These are phyloP conservation scores for Paramecium octaurelia DNA, from an alignment of 73 alveolate genomes.

Conservation along the genomic window DNA sequence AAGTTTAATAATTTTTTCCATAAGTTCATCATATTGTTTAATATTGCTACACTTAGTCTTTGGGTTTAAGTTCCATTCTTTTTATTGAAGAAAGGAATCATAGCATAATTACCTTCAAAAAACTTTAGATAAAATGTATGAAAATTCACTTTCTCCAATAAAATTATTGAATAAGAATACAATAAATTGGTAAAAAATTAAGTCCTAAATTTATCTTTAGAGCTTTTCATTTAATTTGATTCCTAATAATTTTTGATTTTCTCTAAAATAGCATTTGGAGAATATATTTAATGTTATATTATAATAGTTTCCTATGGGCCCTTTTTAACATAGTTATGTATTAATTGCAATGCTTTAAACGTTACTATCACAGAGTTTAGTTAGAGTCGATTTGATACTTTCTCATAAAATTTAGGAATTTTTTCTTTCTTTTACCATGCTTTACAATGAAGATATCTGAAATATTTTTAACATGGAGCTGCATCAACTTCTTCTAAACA, in stretches of 20 bases:
- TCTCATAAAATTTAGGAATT: constrained; percentile 42
- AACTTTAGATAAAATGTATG: not conserved
- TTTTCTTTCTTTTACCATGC: constrained; percentile 60
- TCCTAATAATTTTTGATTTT: not conserved
- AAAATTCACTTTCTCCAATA: constrained; percentile 39
- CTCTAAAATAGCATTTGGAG: not conserved
- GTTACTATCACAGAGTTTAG: constrained; percentile 31
- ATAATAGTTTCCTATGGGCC: constrained; percentile 41
- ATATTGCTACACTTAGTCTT: not conserved
- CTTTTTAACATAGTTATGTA: constrained; percentile 48
- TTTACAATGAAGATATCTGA: constrained; percentile 1
- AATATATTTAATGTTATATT: not conserved
- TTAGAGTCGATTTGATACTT: not conserved
- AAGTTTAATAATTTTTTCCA: not conserved
- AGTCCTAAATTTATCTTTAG: constrained; percentile 46
- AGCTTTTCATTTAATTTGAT: not conserved
- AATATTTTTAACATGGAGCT: constrained; percentile 46
- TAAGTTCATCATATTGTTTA: not conserved
- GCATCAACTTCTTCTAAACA: constrained; percentile 43
- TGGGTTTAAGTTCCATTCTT: not conserved
- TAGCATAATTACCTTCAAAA: constrained; percentile 52
- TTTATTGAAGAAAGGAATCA: constrained; percentile 53
- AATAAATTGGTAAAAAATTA: not conserved
- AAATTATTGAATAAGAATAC: not conserved
- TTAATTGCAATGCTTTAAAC: constrained; percentile 21